Evolutionary conservation across 345 rosid species (phyloP), one percentile per base, ranked within the genome.

Genomic region (thale cress (Arabidopsis thaliana)): DNA sequence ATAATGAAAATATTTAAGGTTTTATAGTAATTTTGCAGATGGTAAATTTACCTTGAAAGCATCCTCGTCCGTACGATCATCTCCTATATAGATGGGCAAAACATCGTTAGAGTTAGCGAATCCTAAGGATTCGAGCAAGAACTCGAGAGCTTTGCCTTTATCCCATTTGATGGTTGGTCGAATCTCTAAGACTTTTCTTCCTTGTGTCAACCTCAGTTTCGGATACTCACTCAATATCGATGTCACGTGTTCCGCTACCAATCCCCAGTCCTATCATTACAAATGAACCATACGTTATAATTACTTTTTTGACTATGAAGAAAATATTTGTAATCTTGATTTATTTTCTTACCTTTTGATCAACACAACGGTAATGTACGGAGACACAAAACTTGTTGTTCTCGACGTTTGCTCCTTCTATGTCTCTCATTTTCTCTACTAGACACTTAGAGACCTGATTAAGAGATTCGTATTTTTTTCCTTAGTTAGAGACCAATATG

Each of bases 141-240:
- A 93, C 60, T 91, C 89, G n/a, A 93, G 88, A 75, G 98, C 98
- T 75, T 85, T 91, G 46, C 97, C 98, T 70, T 93, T 93, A 76
- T 93, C 94, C 98, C 97, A 93, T 80, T 88, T 87, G 55, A 93
- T 89, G 37, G 88, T 84, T 12, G 98, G 98, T 16, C 98, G 87
- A 61, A 93, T 89, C 82, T 93, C 98, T 6, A 93, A 69, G 8
- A 91, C 98, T 93, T 88, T 91, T 73, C 97, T 87, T 46, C 98
- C 98, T 61, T 78, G 85, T 13, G 90, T 85, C 32, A 91, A 79
- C 64, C 75, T 83, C 56, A 93, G 94, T 69, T 85, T 81, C 1
- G 98, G 98, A 61, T 89, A 93, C 61, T 67, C 79, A 8, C 71
- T 80, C 37, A 89, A 78, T 9, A 93, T 90, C 5, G 79, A 74